These are phyloP conservation scores for Colletotrichum sp. DNA, from an alignment of 2,329 filamentous ascomycete genomes.

Conservation along the genomic window DNA sequence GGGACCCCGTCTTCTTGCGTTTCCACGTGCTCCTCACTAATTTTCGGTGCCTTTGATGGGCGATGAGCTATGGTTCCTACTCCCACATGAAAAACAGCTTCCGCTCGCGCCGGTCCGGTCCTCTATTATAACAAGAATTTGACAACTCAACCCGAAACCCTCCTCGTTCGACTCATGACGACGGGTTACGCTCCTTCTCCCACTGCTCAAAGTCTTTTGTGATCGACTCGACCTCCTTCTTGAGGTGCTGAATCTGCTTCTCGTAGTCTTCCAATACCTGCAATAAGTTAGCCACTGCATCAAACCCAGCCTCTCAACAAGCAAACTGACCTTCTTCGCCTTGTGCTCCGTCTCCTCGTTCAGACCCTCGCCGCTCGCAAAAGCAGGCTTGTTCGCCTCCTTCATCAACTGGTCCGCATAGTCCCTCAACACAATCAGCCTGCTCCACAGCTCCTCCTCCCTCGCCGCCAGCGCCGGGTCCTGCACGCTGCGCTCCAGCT, in stretches of 20 bases:
- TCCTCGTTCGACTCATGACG: not conserved
- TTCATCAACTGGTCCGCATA: constrained; percentile 75
- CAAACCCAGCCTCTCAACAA: fast-evolving
- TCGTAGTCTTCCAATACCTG: constrained; percentile 84
- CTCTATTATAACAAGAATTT: not conserved
- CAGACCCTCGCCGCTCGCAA: constrained; percentile 60
- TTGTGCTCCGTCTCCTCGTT: constrained; percentile 74
- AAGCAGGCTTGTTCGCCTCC: constrained; percentile 73
- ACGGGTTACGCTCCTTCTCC: constrained; percentile 54
- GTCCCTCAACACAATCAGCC: constrained; percentile 76
- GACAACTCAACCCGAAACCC: not conserved
- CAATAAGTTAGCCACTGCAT: constrained; percentile 20
- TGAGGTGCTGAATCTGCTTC: constrained; percentile 78
- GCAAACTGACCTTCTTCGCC: constrained; percentile 72
- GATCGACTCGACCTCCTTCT: constrained; percentile 71
- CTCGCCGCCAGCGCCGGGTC: constrained; percentile 78
- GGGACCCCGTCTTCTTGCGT: not conserved
- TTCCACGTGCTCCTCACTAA: not conserved
- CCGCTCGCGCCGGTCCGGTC: not conserved
- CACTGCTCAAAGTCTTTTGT: constrained; percentile 62
- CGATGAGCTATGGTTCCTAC: not conserved
- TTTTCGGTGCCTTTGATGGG: not conserved
- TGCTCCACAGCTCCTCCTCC: constrained; percentile 86
- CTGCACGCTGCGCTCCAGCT: constrained; percentile 71
- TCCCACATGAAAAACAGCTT: not conserved